Evolutionary conservation across 148 eudicot genomes (phyloP), one percentile per base, ranked within the genome.

Genomic region (Beta vulgaris): DNA sequence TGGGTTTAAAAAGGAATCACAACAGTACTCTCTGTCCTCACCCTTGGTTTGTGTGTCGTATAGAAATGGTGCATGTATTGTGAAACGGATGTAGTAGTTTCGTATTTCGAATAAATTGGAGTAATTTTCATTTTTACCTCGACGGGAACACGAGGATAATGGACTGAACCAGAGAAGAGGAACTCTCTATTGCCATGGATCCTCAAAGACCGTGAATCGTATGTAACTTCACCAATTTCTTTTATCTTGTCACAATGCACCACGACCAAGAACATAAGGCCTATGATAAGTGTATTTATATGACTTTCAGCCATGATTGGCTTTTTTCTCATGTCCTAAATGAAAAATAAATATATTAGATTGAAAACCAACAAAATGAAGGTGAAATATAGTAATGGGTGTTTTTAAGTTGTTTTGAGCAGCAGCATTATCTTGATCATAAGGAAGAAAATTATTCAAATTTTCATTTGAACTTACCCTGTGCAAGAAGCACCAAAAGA

Each of bases 161-260:
- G 91, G 69, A 88, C 83, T 0, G 89, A 85, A 0, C 91, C 91
- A 11, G 88, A 88, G 66, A 81, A 76, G 28, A 88, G 69, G 31
- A 85, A 57, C 58, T 82, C 65, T 37, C 88, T 80, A 25, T 79
- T 83, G 42, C 90, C 90, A 68, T 80, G 43, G 25, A 88, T 77
- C 12, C 78, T 25, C 61, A 88, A 69, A 2, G 90, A 85, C 2
- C 90, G 78, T 0, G 29, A 58, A 69, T 65, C 77, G 28, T 76
- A 80, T 7, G 69, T 69, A 53, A 67, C 73, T 32, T 37, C 43
- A 78, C 43, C 82, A 81, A 28, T 83, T 76, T 66, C 85, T 83
- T 76, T 82, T 77, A 70, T 86, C 57, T 93, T 89, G 81, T 83
- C 86, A 66, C 69, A 48, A 15, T 76, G 76, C 25, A 66, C 80